These are phyloP conservation scores for Halenospora varia DNA, from an alignment of 495 filamentous ascomycete species.

Conservation along the genomic window DNA sequence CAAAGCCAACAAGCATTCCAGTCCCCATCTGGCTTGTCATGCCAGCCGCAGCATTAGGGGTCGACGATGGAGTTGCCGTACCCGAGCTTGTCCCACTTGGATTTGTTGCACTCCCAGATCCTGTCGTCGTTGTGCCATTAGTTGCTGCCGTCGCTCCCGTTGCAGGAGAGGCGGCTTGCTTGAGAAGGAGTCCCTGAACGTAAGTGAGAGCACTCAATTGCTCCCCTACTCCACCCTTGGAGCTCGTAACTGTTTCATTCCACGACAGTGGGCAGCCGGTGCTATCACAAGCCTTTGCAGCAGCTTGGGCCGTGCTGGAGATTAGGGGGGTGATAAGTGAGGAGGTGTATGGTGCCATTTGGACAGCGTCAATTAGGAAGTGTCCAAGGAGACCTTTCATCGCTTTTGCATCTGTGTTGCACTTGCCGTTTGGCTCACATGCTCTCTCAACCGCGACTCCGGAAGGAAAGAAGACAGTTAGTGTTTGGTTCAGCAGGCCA, in stretches of 20 bases:
- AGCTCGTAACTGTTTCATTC: constrained; percentile 45
- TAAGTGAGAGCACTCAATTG: constrained; percentile 69
- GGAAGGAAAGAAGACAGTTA: constrained; percentile 53
- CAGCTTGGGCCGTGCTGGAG: constrained; percentile 50
- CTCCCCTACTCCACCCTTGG: constrained; percentile 55
- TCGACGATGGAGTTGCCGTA: background rate
- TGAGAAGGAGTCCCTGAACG: constrained; percentile 61
- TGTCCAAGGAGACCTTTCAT: constrained; percentile 75
- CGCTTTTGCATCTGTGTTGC: constrained; percentile 64
- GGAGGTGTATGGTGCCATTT: constrained; percentile 61
- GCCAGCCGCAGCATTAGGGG: background rate
- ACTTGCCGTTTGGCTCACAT: constrained; percentile 62
- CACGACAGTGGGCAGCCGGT: constrained; percentile 49
- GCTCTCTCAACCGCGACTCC: constrained; percentile 63
- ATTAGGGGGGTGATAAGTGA: constrained; percentile 55
- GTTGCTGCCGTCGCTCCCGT: background rate
- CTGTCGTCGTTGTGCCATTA: constrained; percentile 9
- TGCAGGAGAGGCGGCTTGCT: constrained; percentile 45
- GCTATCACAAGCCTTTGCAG: constrained; percentile 52
- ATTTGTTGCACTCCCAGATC: constrained; percentile 58
- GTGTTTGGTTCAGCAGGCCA: constrained; percentile 49
- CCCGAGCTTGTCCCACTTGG: constrained; percentile 29
- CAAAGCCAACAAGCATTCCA: too few species aligned
- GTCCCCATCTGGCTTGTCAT: too few species aligned
- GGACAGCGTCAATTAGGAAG: constrained; percentile 63